Base-by-base conservation (phyloP, 495 filamentous ascomycete genomes). In the Pseudomonodictys pantanalensis region DNA sequence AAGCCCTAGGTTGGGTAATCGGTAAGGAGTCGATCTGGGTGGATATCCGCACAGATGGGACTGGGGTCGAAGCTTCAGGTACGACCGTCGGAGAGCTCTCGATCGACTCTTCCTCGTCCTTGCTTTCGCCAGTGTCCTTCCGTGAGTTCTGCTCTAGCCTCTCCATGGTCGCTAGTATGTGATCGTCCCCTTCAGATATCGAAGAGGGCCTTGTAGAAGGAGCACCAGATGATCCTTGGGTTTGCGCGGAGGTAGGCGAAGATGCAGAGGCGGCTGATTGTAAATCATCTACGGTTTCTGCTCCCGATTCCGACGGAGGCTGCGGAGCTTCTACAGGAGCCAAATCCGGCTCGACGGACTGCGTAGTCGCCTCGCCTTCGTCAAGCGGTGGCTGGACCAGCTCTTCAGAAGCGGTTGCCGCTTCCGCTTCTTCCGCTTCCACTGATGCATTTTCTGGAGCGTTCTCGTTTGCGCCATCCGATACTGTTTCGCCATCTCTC, bases 191-290 rank as follows among this genome's bases (percentile, higher is more conserved):
- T 38, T 69, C 66, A 39, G 66, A 69, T 50, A 69, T 58, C 8
- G 66, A 69, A 39, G 66, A 69, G 1, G 66, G 66, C 20, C 62
- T 56, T 24, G 66, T 69, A 5, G 66, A 69, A 0, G 66, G 54
- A 26, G 63, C 56, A 33, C 29, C 43, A 6, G 66, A 69, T 18
- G 66, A 62, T 4, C 33, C 50, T 43, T 67, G 65, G 2, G 60
- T 64, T 26, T 64, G 60, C 20, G 65, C 60, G 23, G 65, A 64
- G 7, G 65, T 68, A 9, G 65, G 65, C 2, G 65, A 68, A 20
- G 42, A 60, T 35, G 64, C 59, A 22, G 64, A 67, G 9, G 59
- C 59, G 44, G 63, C 58, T 2, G 64, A 67, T 8, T 62, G 55
- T 24, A 38, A 20, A 44, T 67, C 64, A n/a, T 67, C 61, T 6